Evolutionary conservation across 352 stramenopile species (phyloP).

Genomic region (Pythium scleroteichum): DNA sequence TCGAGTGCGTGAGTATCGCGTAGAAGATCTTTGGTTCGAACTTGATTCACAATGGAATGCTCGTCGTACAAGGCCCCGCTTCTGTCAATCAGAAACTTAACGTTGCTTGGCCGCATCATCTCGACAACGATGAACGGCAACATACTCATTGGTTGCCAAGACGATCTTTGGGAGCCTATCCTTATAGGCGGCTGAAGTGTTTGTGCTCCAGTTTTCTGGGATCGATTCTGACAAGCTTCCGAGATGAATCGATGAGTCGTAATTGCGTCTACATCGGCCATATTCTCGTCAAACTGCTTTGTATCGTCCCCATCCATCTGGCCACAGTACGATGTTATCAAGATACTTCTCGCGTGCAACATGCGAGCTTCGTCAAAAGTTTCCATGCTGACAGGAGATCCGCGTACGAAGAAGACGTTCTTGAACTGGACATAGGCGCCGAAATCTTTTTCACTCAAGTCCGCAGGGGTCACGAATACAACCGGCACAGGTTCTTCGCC

Average conservation of each 20-base stretch:
- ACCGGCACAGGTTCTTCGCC: slow-evolving; percentile 38
- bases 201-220: slow-evolving; percentile 13
- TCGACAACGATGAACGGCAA: slow-evolving; percentile 66
- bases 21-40: slow-evolving; percentile 43
- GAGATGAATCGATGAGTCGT: slow-evolving; percentile 76
- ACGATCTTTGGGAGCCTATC: slow-evolving; percentile 11
- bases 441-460: slow-evolving; percentile 52
- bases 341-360: slow-evolving; percentile 57
- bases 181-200: slow-evolving; percentile 2
- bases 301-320: slow-evolving; percentile 25
- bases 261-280: slow-evolving; percentile 76
- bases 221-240: slow-evolving; percentile 59
- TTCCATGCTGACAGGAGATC: slow-evolving; percentile 63
- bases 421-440: slow-evolving; percentile 43
- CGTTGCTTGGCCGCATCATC: slow-evolving; percentile 73
- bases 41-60: slow-evolving; percentile 33
- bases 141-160: background rate
- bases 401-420: slow-evolving; percentile 67
- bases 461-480: slow-evolving; percentile 58
- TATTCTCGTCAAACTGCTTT: slow-evolving; percentile 65
- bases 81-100: slow-evolving; percentile 67
- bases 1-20: slow-evolving; percentile 63
- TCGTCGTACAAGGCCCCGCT: slow-evolving; percentile 49
- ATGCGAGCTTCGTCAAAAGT: slow-evolving; percentile 60
- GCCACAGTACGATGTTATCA: slow-evolving; percentile 71